Base-by-base conservation (phyloP, 768 basidiomycete genomes). In the Phylloporus arenicola region DNA sequence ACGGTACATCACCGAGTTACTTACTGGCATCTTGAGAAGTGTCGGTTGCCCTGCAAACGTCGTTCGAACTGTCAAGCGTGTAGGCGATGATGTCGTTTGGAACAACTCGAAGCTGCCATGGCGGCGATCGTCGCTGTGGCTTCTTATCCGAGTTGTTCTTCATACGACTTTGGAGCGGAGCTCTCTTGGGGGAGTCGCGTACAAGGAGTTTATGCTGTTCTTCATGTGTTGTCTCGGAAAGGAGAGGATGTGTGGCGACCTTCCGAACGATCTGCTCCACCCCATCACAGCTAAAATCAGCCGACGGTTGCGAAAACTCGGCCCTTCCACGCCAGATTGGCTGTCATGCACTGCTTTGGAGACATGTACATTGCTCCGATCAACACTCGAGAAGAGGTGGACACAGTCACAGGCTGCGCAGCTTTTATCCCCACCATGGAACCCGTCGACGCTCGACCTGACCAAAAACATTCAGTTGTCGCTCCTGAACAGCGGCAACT, bases 81-180 rank as follows among this genome's bases (percentile, higher is more conserved):
- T 78, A 0, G 67, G 64, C 6, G 78, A 80, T 45, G 74, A 80
- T 20, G 72, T 78, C 3, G 62, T 75, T 2, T 75, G 75, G 73
- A 35, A 65, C 4, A 50, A 64, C 19, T 63, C 72, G 2, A 45
- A 54, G 27, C 61, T 68, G 10, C 47, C 80, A 66, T 81, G 79
- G 79, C 64, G 80, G 24, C 68, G 79, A 20, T 76, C 77, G 6
- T 63, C 76, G 1, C 62, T 77, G 11, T 81, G 79, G 78, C 70
- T 79, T 4, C 57, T 77, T 12, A 59, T 77, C 30, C 73, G 78
- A 8, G 74, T 81, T 4, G 67, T 68, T 1, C 53, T 77, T 22
- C 76, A 78, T 56, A 74, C 68, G 0, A 66, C 71, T 0, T 57
- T 71, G 24, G 53, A 45, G 22, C 57, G 51, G 33, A 56, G 57